Evolutionary conservation across 2,329 filamentous ascomycete genomes (phyloP), one percentile per base, ranked within the genome.

Genomic region (Allantophomopsis cytisporea): DNA sequence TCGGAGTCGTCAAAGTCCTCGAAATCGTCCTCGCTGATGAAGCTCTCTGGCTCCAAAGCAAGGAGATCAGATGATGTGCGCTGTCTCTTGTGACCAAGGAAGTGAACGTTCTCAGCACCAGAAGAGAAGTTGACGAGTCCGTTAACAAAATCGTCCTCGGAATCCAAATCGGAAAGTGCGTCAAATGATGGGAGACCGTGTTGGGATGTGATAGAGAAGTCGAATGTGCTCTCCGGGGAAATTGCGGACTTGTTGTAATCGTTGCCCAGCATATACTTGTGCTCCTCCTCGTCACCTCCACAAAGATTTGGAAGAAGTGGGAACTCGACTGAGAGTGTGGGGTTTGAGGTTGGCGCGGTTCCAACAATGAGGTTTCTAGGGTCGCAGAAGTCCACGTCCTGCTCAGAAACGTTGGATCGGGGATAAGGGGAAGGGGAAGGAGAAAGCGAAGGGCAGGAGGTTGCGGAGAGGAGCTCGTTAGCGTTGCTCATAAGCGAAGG

Each of bases 111-210:
- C 37, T 70, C 63, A 31, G 66, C 62, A 28, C 5, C 23, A 15
- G 68, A 58, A 45, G 73, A 67, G 48, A 87, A 80, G 54, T 84
- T 76, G 47, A 86, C 78, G 7, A 93, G 71, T 40, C 73, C 72
- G 57, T 76, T 80, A 51, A 76, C 72, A 53, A 93, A 86, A 56
- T 91, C 85, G 70, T 93, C 85, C 53, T 94, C 88, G 1, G 83
- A 87, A 58, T 94, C 88, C 41, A 94, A 71, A 52, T 94, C 87
- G 17, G 88, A 91, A 49, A 93, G 76, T 48, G 86, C 83, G 59
- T 93, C 84, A 50, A 94, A 93, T 7, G 71, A 67, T 18, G 83
- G 80, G 21, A 91, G 69, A 17, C 73, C 73, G 63, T 71, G 61
- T 45, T 69, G 64, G 48, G 66, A 63, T 17, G 65, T 47, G 37